phyloP scores from a whole-genome alignment of 768 basidiomycete genomes.

The Lactarius sanguifluus region DNA sequence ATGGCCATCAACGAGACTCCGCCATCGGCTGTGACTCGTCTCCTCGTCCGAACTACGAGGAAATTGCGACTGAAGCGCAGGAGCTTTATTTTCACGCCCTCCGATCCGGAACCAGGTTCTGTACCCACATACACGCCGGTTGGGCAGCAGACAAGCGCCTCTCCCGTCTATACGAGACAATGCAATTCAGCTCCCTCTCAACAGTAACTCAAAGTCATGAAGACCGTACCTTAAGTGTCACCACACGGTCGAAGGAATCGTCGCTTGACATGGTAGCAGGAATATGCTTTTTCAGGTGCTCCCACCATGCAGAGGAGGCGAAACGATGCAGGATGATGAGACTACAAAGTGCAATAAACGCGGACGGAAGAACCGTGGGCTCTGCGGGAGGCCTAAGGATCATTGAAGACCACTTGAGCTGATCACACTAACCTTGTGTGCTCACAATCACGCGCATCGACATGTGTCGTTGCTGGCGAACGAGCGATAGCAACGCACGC shows the following conservation, averaged over 20 bases:
- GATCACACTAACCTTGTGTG: constrained; percentile 56
- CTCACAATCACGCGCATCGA: constrained; percentile 73
- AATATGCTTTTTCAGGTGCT: constrained; percentile 65
- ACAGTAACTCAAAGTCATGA: not conserved
- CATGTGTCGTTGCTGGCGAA: constrained; percentile 68
- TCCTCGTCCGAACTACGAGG: constrained; percentile 59
- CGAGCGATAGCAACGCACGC: constrained; percentile 54
- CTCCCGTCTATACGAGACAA: constrained; percentile 53
- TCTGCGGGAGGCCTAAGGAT: constrained; percentile 41
- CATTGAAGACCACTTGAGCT: not conserved
- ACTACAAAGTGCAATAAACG: constrained; percentile 65
- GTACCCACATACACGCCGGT: constrained; percentile 51
- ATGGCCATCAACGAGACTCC: constrained; percentile 56
- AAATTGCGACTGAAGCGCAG: constrained; percentile 58
- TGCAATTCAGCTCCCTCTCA: constrained; percentile 1
- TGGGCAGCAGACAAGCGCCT: constrained; percentile 68
- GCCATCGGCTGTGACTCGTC: constrained; percentile 61
- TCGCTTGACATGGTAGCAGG: constrained; percentile 57
- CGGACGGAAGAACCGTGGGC: constrained; percentile 69
- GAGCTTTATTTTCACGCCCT: constrained; percentile 30
- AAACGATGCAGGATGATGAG: constrained; percentile 69
- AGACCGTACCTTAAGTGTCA: constrained; percentile 54
- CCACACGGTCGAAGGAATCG: constrained; percentile 66
- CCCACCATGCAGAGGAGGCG: constrained; percentile 76
- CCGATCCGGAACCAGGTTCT: constrained; percentile 9